These are phyloP conservation scores for Termitomyces sp. DNA, from an alignment of 768 basidiomycete genomes.

Conservation along the genomic window DNA sequence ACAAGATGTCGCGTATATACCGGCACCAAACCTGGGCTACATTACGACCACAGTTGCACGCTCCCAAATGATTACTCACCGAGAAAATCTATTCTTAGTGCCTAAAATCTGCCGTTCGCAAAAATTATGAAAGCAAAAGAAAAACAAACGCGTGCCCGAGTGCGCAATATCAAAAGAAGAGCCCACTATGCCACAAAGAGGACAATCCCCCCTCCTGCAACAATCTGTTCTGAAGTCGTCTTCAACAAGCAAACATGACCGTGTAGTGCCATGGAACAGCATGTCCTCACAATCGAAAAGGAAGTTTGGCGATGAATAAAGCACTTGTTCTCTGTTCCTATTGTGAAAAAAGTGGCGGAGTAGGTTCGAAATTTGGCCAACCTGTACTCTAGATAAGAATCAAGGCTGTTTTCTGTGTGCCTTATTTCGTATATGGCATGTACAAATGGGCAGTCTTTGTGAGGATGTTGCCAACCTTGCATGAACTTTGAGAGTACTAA, in stretches of 20 bases:
- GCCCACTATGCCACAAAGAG: conserved; percentile 50
- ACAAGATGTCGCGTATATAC: conserved; percentile 59
- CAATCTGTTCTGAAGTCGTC: conserved; percentile 34
- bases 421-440: background rate
- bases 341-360: background rate
- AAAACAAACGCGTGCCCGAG: conserved; percentile 38
- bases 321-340: background rate
- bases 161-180: conserved; percentile 53
- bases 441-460: background rate
- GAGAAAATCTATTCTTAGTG: conserved; percentile 47
- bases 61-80: conserved; percentile 19
- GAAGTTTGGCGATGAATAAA: background rate
- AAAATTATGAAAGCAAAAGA: background rate
- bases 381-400: background rate
- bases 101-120: conserved; percentile 19
- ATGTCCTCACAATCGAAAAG: conserved; percentile 44
- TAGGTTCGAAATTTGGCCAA: background rate
- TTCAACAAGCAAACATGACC: conserved; percentile 51
- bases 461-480: background rate
- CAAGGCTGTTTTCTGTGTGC: background rate
- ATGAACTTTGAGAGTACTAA: background rate
- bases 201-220: conserved; percentile 44
- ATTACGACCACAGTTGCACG: background rate
- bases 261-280: conserved; percentile 62
- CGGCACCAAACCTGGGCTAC: conserved; percentile 49